phyloP scores from a whole-genome alignment of 164 flowering plant species.

The Tetracentron sinense region DNA sequence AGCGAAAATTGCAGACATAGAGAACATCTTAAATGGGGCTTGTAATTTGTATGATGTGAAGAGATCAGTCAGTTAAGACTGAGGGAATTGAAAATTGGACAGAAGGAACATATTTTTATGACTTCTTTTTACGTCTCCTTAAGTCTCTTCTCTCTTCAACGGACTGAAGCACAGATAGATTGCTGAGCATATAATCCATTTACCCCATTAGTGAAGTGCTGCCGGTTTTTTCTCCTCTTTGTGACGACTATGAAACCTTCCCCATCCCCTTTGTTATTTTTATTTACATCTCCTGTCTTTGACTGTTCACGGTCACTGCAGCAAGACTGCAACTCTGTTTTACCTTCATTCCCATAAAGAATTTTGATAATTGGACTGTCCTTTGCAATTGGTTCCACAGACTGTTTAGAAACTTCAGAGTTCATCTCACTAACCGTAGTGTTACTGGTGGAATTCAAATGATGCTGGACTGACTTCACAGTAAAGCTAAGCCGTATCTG shows the following conservation, averaged over 20 bases:
- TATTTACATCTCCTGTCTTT: conserved; percentile 22
- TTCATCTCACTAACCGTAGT: conserved; percentile 26
- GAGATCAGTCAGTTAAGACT: no score
- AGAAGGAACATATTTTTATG: no score
- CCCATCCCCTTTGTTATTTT: conserved; percentile 45
- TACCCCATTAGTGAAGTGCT: conserved; percentile 45
- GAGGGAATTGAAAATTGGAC: neutral
- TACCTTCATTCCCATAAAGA: conserved; percentile 36
- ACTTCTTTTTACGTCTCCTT: conserved; percentile 2
- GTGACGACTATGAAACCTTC: conserved; percentile 78
- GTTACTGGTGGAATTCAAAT: conserved; percentile 29
- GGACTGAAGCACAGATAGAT: conserved; percentile 71
- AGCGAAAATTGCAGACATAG: no score
- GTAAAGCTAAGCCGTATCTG: conserved; percentile 77
- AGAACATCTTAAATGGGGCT: no score
- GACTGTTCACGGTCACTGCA: conserved; percentile 14
- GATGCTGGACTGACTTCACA: conserved; percentile 61
- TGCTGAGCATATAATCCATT: conserved; percentile 55
- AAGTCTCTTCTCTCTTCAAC: conserved; percentile 26
- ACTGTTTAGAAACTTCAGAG: conserved; percentile 18
- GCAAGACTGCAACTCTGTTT: conserved; percentile 16
- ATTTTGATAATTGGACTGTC: conserved; percentile 69
- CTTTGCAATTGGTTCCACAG: conserved; percentile 55
- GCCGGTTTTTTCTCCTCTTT: conserved; percentile 65
- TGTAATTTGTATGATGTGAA: conserved; percentile 1